Percentiles rank a stretch among this genome's conserved stretches.
Evolutionary conservation across 2,329 filamentous ascomycete species (phyloP).

Genomic region (Apiospora aurea): DNA sequence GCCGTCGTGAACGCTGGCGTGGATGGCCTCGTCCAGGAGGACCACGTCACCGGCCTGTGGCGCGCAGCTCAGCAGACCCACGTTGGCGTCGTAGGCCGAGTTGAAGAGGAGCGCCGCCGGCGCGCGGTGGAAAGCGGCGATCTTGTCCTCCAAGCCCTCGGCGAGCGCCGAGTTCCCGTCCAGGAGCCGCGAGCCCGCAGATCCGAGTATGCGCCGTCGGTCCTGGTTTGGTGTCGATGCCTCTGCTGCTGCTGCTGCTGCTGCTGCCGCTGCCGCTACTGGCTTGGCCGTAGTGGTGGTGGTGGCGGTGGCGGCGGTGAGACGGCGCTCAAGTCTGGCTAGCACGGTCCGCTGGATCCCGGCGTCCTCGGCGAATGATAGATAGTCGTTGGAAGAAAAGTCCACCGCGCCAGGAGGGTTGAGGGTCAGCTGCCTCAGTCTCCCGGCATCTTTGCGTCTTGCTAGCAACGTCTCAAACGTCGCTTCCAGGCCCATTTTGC

Average conservation of each 20-base stretch:
- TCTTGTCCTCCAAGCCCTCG: constrained; percentile 53
- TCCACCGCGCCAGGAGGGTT: constrained; percentile 74
- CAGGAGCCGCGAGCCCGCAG: constrained; percentile 60
- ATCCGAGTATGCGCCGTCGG: constrained; percentile 44
- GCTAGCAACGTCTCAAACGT: constrained; percentile 34
- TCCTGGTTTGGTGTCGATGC: not conserved
- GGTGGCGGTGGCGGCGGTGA: not conserved
- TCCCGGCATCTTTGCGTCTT: constrained; percentile 40
- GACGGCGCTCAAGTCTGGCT: not conserved
- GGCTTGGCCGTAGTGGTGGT: not conserved
- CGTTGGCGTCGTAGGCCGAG: constrained; percentile 72
- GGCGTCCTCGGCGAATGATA: constrained; percentile 68
- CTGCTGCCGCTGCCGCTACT: no score
- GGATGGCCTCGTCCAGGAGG: constrained; percentile 77
- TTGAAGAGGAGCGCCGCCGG: constrained; percentile 59
- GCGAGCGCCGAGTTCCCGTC: constrained; percentile 57
- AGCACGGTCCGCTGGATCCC: not conserved
- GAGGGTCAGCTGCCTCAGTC: constrained; percentile 56
- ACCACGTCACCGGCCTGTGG: constrained; percentile 68
- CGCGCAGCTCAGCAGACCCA: constrained; percentile 66
- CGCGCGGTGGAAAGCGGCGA: constrained; percentile 57
- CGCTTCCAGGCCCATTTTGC: constrained; percentile 31
- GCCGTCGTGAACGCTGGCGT: constrained; percentile 81
- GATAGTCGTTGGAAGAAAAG: constrained; percentile 81
- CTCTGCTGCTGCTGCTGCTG: no score